Conservation (phyloP, 1,284 basidiomycete species). For the Pholiota adiposa region DNA sequence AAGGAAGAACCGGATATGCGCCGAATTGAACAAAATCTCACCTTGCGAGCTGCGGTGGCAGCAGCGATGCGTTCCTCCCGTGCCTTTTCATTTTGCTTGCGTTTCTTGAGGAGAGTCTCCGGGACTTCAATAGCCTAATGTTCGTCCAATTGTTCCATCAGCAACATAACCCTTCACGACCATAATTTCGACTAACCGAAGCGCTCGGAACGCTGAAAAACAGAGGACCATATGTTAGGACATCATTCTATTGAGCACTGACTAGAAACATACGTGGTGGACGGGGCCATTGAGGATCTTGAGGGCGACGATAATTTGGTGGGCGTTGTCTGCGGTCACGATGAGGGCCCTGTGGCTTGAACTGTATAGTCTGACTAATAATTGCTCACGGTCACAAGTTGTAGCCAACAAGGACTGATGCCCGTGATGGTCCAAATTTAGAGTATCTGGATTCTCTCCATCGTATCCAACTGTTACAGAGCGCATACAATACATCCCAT, state of each 20-base stretch:
- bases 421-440: background rate
- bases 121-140: conserved; percentile 88
- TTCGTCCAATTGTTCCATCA: conserved; percentile 20
- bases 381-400: conserved; percentile 33
- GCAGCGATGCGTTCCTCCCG: conserved; percentile 94
- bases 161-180: conserved; percentile 15
- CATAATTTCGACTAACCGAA: conserved; percentile 53
- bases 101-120: conserved; percentile 99
- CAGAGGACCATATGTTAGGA: conserved; percentile 20
- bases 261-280: conserved; percentile 62
- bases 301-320: conserved; percentile 44
- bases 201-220: conserved; percentile 65
- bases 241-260: conserved; percentile 1
- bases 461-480: background rate
- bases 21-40: conserved; percentile 45
- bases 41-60: conserved; percentile 91
- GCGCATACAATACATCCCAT: background rate
- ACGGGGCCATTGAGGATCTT: conserved; percentile 65
- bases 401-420: background rate
- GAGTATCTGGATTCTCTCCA: background rate
- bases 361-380: conserved; percentile 52
- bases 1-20: conserved; percentile 21
- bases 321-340: conserved; percentile 23
- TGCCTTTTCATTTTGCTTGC: conserved; percentile 97
- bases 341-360: conserved; percentile 41